Evolutionary conservation across 371 early-diverging fungal species (phyloP).

Genomic region (Haplosporangium sp.): DNA sequence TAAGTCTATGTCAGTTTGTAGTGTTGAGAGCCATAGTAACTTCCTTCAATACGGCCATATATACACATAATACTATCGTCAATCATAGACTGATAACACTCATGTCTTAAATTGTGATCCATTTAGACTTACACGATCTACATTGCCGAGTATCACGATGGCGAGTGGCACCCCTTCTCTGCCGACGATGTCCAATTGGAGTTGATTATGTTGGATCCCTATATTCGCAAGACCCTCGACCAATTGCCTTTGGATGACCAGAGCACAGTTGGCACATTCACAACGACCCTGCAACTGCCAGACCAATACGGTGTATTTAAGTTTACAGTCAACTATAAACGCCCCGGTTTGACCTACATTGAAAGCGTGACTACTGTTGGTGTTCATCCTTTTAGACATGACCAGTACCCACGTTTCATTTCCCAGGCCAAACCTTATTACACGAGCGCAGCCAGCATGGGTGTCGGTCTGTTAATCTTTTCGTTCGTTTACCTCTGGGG

Average conservation of each 20-base stretch:
- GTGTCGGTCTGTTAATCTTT: constrained; percentile 86
- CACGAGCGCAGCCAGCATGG: constrained; percentile 84
- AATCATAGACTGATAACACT: neutral
- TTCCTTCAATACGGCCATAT: too few relatives aligned
- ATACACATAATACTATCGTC: neutral
- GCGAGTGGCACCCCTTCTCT: constrained; percentile 85
- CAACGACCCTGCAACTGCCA: constrained; percentile 79
- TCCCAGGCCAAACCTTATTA: constrained; percentile 95
- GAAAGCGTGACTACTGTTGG: constrained; percentile 82
- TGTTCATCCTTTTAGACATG: constrained; percentile 92
- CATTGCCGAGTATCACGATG: constrained; percentile 80
- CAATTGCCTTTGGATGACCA: constrained; percentile 49
- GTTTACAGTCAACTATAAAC: constrained; percentile 91
- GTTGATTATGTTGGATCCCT: constrained; percentile 96
- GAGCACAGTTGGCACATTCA: constrained; percentile 55
- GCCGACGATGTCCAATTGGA: constrained; percentile 89
- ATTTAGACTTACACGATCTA: constrained; percentile 81
- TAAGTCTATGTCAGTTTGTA: constrained; percentile 54
- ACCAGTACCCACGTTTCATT: constrained; percentile 95
- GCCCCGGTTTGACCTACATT: constrained; percentile 82
- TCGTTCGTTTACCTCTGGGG: constrained; percentile 81
- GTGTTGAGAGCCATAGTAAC: neutral
- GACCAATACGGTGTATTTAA: constrained; percentile 97
- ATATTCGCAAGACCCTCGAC: constrained; percentile 86
- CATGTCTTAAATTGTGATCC: neutral